These are phyloP conservation scores for Adansonia madagascariensis DNA, from an alignment of 441 rosid genomes.

Conservation along the genomic window DNA sequence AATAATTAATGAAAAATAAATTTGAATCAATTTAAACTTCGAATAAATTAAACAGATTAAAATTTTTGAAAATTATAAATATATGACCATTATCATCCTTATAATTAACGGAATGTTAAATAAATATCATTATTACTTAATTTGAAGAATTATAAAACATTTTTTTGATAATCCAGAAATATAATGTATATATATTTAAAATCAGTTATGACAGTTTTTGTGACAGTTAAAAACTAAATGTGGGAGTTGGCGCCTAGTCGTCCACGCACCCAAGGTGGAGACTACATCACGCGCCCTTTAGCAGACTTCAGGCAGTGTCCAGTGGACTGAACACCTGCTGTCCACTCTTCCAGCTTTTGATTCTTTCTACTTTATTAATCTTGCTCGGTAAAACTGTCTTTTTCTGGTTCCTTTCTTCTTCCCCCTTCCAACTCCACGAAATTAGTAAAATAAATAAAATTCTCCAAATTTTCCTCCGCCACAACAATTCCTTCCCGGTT, in stretches of 20 bases:
- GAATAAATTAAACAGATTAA: no score
- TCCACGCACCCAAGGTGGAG: background rate
- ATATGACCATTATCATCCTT: no score
- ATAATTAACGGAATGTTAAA: no score
- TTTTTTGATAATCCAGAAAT: no score
- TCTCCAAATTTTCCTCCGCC: slow-evolving; percentile 30
- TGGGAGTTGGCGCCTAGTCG: background rate
- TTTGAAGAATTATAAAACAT: no score
- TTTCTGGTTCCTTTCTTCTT: background rate
- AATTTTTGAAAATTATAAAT: no score
- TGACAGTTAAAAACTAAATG: background rate
- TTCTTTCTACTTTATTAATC: background rate
- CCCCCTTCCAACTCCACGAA: background rate
- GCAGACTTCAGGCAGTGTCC: background rate
- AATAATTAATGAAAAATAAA: no score
- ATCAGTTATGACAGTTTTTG: slow-evolving; percentile 12
- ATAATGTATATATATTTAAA: background rate
- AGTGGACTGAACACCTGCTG: background rate
- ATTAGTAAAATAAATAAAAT: background rate
- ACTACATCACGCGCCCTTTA: background rate
- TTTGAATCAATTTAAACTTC: no score
- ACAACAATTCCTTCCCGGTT: slow-evolving; percentile 26
- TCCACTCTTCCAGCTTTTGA: background rate
- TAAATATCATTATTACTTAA: no score
- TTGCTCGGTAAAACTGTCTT: no score